phyloP scores from a whole-genome alignment of 75 land plant species.

The Picea sitchensis region DNA sequence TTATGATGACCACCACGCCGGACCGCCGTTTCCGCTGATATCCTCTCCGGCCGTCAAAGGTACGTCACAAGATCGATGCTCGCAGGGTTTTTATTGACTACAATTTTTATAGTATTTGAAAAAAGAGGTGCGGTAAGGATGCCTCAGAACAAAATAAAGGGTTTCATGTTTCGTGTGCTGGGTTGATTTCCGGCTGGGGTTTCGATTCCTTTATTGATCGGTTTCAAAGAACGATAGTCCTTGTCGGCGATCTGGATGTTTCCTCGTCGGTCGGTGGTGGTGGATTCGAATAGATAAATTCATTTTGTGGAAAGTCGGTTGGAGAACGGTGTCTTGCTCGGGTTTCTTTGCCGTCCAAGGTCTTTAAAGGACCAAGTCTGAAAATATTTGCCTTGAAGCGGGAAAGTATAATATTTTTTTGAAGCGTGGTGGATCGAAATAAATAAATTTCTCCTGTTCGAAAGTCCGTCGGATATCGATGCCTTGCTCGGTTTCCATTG shows the following conservation, averaged over 20 bases:
- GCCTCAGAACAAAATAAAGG: neutral
- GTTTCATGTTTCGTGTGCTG: neutral
- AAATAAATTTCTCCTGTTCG: neutral
- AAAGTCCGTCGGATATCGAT: neutral
- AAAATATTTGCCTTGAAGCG: neutral
- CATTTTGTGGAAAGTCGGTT: neutral
- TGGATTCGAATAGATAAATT: neutral
- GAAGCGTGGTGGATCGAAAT: neutral
- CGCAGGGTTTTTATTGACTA: neutral
- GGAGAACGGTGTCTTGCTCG: neutral
- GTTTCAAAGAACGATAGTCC: no score
- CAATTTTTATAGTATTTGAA: neutral
- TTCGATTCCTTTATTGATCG: neutral
- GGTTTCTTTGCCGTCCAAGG: neutral
- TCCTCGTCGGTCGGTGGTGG: neutral
- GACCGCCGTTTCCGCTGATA: neutral
- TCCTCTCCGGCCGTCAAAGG: neutral
- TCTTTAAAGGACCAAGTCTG: neutral
- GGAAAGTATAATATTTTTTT: no score
- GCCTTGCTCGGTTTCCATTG: neutral
- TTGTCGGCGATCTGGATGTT: neutral
- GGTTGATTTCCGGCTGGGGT: neutral
- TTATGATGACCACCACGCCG: neutral
- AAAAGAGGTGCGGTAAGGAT: neutral
- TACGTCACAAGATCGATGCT: neutral